Evolutionary conservation across 2,329 filamentous ascomycete genomes (phyloP), one percentile per base, ranked within the genome.

Genomic region (Phaeophleospora eucalypticola): DNA sequence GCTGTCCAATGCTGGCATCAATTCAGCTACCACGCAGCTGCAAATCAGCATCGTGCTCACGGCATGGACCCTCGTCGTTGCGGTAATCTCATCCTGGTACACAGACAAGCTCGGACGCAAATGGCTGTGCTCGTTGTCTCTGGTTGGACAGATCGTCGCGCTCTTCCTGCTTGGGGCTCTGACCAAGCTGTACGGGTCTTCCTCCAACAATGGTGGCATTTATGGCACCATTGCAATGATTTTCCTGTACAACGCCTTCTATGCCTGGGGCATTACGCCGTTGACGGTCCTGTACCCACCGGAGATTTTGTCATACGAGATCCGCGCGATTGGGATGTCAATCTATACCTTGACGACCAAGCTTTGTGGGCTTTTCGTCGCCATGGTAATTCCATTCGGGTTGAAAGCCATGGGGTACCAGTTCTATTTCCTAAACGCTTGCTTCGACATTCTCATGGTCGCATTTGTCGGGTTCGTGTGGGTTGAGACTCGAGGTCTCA

Each of bases 401-500:
- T 18, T 45, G 3, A 21, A 39, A 4, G 36, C 35, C 12, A 40
- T 45, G 15, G 43, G 36, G 2, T 45, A 39, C 15, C 35, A 45
- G 16, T 33, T 39, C n/a, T 45, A 45, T 9, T 38, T 40, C 16
- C 35, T 45, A 6, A 45, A 45, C 40, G 43, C 36, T 4, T 45
- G 35, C 19, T 45, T 38, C 19, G 36, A 40, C 18, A 33, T 40
- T 10, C 17, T 40, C 35, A 38, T 45, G 36, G 15, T 45, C 14
- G 35, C 34, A 2, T 40, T 39, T 14, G 35, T 40, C 9, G 16
- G 20, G 8, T 37, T 45, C 19, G 20, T 34, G n/a, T 45, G 43
- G 43, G 24, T 40, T 3, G 54, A 54, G 20, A 68, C 65, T 14
- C 59, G 58, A 32, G 53, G 58, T 15, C 65, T 67, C 51, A 64